Evolutionary conservation across 179 eudicot genomes (phyloP).

Genomic region (Camellia oleifera): DNA sequence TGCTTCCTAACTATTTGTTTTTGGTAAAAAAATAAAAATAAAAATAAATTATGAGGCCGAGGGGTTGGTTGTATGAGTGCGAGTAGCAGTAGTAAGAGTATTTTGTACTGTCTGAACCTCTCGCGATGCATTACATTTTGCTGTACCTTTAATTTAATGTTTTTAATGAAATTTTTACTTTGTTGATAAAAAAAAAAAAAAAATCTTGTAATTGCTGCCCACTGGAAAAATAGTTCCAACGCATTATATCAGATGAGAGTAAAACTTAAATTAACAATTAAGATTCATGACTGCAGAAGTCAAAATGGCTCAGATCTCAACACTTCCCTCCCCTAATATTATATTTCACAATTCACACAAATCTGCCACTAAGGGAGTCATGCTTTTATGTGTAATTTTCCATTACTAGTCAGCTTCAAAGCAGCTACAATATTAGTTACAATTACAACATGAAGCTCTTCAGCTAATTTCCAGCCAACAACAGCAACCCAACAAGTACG

Average conservation of each 20-base stretch:
- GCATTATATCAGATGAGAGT: neutral
- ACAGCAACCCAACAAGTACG: neutral
- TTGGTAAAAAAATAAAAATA: too few species aligned
- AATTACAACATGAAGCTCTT: neutral
- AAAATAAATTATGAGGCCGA: too few species aligned
- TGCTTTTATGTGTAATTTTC: constrained; percentile 5
- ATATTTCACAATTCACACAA: neutral
- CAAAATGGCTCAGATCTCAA: neutral
- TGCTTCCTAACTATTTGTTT: too few species aligned
- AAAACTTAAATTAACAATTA: neutral
- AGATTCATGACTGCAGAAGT: neutral
- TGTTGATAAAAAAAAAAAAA: neutral
- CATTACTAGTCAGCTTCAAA: neutral
- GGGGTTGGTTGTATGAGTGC: too few species aligned
- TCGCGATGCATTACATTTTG: too few species aligned
- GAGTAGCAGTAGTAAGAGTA: too few species aligned
- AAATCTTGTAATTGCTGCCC: neutral
- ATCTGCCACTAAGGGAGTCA: neutral
- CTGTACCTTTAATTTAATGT: too few species aligned
- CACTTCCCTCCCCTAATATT: neutral
- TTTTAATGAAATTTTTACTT: too few species aligned
- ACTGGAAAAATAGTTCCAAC: neutral
- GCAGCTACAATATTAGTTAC: neutral
- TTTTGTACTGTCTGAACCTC: too few species aligned
- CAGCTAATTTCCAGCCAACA: neutral